Percentiles rank a stretch among this genome's conserved stretches.
phyloP scores from a whole-genome alignment of 1,139 yeast genomes.

The Petasospora fabianii region DNA sequence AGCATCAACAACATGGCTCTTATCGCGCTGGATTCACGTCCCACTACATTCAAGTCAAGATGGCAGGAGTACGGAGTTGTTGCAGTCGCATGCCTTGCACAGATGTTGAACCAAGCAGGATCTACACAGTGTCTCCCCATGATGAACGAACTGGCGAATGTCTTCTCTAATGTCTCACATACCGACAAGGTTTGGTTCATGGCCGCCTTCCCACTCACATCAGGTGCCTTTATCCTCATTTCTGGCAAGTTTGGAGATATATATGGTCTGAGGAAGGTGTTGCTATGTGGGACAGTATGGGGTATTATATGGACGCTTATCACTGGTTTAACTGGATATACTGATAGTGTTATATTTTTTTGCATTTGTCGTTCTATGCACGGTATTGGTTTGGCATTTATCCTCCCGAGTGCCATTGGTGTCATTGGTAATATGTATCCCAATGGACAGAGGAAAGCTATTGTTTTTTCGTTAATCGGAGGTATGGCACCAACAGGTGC shows the following conservation, averaged over 20 bases:
- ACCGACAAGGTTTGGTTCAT: constrained; percentile 47
- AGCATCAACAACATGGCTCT: too few relatives aligned
- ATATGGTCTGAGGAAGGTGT: constrained; percentile 44
- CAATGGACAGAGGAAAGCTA: constrained; percentile 43
- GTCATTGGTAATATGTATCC: constrained; percentile 46
- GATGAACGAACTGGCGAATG: constrained; percentile 30
- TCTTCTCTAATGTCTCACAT: constrained; percentile 26
- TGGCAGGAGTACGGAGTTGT: constrained; percentile 20
- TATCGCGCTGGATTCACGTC: constrained; percentile 4
- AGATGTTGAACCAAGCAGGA: constrained; percentile 33
- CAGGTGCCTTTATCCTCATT: constrained; percentile 51
- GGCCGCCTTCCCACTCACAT: constrained; percentile 54
- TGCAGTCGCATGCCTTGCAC: constrained; percentile 36
- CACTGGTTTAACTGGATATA: constrained; percentile 22
- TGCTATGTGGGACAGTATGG: constrained; percentile 46
- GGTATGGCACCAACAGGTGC: constrained; percentile 58
- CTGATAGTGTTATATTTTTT: constrained; percentile 4
- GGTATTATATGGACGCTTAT: constrained; percentile 33
- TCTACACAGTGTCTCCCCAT: constrained; percentile 31
- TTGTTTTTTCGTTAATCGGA: constrained; percentile 50
- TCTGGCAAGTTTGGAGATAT: constrained; percentile 54
- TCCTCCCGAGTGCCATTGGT: constrained; percentile 52
- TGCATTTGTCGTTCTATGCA: constrained; percentile 8
- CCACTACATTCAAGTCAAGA: constrained; percentile 6
- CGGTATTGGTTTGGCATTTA: constrained; percentile 29